Base-by-base conservation (phyloP, 169 alveolate genomes). In the Eimeria tenella region DNA sequence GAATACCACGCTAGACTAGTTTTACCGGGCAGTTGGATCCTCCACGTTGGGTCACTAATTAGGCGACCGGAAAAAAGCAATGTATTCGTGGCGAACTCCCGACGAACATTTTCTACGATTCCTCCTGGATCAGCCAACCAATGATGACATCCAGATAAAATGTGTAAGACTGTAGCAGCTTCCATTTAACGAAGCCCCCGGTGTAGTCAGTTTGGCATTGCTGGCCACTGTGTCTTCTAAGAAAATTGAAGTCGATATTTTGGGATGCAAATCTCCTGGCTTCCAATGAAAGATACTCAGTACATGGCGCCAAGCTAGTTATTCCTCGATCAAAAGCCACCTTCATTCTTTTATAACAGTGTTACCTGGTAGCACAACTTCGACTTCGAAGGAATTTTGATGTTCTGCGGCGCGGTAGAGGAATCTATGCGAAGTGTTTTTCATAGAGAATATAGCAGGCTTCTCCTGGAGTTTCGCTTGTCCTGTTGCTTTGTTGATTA, bases 381-480 rank as follows among this genome's bases (percentile, higher is more conserved):
- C 94, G 19, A 81, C 94, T 77, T 90, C 94, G 50, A 75, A 90
- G 11, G n/a, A n/a, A 62, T 90, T 81, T 23, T 90, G 81, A 52
- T 90, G 71, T 83, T 73, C 90, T 70, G 81, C 82, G 23, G 94
- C 81, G 15, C 89, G 79, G 49, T 75, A 90, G 58, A 58, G 75
- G 52, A 87, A 87, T 70, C 74, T 21, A 15, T 62, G 90, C 15
- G 90, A 58, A 31, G 77, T 75, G 7, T 83, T 42, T 5, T 42
- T 83, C 15, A 62, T 74, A 13, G 79, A 50, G 13, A 58, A 83
- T 19, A 83, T 74, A 23, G 23, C 13, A 25, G 25, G 77, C 42
- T 31, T 25, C 31, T 83, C 90, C n/a, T 62, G 90, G n/a, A 58
- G 17, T 42, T 0, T 21, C 25, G 10, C 77, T 17, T 83, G 90